Evolutionary conservation across 2,329 filamentous ascomycete species (phyloP).

Genomic region (Monosporascus sp.): DNA sequence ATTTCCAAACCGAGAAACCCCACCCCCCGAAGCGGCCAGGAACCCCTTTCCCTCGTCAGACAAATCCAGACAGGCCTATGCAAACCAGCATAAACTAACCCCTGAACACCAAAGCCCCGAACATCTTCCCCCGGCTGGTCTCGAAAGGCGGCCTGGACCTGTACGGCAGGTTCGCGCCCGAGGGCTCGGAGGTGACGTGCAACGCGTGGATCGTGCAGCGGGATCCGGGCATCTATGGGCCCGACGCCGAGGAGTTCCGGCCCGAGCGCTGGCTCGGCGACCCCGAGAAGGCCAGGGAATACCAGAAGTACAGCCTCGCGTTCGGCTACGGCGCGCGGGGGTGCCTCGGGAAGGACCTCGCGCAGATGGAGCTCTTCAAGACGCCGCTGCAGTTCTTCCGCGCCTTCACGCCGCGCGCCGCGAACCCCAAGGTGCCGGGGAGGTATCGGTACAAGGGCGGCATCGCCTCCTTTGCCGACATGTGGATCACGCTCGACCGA

Average conservation of each 20-base stretch:
- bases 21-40: no score
- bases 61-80: no score
- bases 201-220: not conserved
- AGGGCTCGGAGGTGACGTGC: not conserved
- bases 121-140: conserved; percentile 42
- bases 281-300: not conserved
- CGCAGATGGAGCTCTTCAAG: not conserved
- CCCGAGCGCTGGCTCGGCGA: not conserved
- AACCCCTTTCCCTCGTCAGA: no score
- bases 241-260: not conserved
- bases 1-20: no score
- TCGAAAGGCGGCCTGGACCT: not conserved
- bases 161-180: not conserved
- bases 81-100: no score
- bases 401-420: not conserved
- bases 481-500: conserved; percentile 2
- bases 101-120: conserved; percentile 29
- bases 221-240: not conserved
- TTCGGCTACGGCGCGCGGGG: not conserved
- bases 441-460: conserved; percentile 1
- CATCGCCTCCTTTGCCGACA: not conserved
- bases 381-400: not conserved
- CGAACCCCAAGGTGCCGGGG: not conserved
- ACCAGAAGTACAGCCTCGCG: not conserved
- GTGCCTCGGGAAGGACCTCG: not conserved